Evolutionary conservation across 2,329 filamentous ascomycete genomes (phyloP).

Genomic region (Penicillium hesseltinei): DNA sequence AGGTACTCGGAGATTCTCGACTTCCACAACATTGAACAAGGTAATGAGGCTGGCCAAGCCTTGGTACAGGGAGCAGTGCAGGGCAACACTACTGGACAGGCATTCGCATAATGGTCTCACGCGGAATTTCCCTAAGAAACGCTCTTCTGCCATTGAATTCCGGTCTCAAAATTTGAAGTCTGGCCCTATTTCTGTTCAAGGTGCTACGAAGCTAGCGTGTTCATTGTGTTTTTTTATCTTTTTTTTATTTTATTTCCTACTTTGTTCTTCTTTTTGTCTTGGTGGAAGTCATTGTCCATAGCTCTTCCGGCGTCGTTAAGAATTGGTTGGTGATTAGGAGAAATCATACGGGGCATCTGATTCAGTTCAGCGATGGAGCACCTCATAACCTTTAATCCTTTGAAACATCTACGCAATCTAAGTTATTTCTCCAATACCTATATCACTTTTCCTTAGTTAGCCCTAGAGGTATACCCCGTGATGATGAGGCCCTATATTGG

Average conservation of each 20-base stretch:
- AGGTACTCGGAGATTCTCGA: constrained; percentile 99
- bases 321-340: constrained; percentile 23
- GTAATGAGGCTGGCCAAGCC: constrained; percentile 33
- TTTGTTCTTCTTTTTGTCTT: constrained; percentile 16
- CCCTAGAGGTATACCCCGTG: background rate
- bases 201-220: constrained; percentile 18
- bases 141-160: constrained; percentile 7
- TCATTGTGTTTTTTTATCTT: background rate
- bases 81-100: constrained; percentile 18
- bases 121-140: background rate
- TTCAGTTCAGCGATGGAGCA: constrained; percentile 9
- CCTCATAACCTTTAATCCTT: constrained; percentile 5
- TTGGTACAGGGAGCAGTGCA: constrained; percentile 28
- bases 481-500: constrained; percentile 2
- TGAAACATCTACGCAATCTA: background rate
- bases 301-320: constrained; percentile 27
- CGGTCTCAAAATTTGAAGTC: constrained; percentile 17
- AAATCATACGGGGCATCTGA: constrained; percentile 14
- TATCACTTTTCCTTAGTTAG: background rate
- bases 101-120: constrained; percentile 25
- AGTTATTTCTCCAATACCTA: background rate
- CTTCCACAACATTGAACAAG: constrained; percentile 85
- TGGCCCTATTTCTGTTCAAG: constrained; percentile 22
- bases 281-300: constrained; percentile 26
- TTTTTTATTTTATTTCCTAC: constrained; percentile 7